phyloP scores from a whole-genome alignment of 1,284 basidiomycete genomes.

The Vanrija humicola region DNA sequence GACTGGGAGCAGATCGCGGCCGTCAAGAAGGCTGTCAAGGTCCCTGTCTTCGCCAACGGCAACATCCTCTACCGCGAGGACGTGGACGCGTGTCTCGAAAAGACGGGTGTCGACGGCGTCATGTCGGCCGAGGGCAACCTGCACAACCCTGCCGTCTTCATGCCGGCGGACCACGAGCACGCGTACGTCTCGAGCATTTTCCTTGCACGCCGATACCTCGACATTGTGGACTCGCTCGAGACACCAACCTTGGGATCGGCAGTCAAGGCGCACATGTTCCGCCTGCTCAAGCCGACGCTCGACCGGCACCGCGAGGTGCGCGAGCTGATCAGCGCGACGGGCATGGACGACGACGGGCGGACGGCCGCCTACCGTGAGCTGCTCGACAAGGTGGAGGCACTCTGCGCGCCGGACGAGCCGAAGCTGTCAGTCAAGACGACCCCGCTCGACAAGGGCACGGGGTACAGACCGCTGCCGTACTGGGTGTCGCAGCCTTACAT shows the following conservation, averaged over 20 bases:
- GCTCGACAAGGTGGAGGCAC: constrained; percentile 61
- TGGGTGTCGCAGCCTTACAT: constrained; percentile 87
- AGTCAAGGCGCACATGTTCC: constrained; percentile 90
- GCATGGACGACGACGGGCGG: constrained; percentile 34
- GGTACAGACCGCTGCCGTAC: constrained; percentile 62
- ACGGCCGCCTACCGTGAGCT: constrained; percentile 54
- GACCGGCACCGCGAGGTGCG: constrained; percentile 67
- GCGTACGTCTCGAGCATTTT: constrained; percentile 60
- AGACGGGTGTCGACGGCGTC: constrained; percentile 83
- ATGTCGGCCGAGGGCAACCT: constrained; percentile 96
- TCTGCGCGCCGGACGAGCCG: constrained; percentile 59
- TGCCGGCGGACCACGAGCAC: constrained; percentile 47
- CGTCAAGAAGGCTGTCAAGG: constrained; percentile 78
- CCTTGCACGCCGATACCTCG: constrained; percentile 81
- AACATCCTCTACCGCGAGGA: constrained; percentile 84
- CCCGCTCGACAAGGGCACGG: constrained; percentile 30
- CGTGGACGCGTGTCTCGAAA: constrained; percentile 67
- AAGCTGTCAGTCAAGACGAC: constrained; percentile 40
- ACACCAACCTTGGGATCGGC: constrained; percentile 71
- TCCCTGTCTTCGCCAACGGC: constrained; percentile 97
- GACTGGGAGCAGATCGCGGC: constrained; percentile 80
- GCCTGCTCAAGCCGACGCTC: constrained; percentile 77
- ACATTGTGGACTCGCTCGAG: constrained; percentile 67
- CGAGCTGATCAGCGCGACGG: constrained; percentile 50
- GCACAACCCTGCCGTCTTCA: constrained; percentile 86